A percentile compares a stretch with the other conserved stretches of the same genome.
phyloP scores from a whole-genome alignment of 2,329 filamentous ascomycete genomes.

The Stagonosporopsis rhizophila region DNA sequence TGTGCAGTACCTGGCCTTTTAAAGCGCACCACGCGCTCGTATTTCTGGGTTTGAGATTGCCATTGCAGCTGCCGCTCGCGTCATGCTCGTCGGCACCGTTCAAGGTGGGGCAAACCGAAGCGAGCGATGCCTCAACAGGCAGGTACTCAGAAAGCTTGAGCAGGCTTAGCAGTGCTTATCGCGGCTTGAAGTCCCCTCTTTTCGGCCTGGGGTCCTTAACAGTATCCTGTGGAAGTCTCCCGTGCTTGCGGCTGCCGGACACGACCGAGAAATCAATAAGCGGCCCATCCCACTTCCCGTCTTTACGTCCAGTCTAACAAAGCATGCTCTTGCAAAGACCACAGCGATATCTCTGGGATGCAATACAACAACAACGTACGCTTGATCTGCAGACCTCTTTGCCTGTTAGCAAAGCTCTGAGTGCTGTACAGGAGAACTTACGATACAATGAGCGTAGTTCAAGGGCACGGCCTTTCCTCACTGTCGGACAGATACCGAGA shows the following conservation, averaged over 20 bases:
- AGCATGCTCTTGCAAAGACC: too few relatives aligned
- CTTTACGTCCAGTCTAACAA: too few relatives aligned
- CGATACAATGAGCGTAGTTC: too few relatives aligned
- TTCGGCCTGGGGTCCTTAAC: not conserved
- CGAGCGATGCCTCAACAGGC: conserved; percentile 19
- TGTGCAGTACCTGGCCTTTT: not conserved
- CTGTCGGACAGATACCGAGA: too few relatives aligned
- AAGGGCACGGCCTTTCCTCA: too few relatives aligned
- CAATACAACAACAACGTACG: too few relatives aligned
- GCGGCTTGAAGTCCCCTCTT: too few relatives aligned
- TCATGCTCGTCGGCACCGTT: conserved; percentile 14
- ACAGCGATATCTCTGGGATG: too few relatives aligned
- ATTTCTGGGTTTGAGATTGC: not conserved
- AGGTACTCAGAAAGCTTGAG: conserved; percentile 26
- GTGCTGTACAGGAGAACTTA: too few relatives aligned
- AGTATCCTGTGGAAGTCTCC: not conserved
- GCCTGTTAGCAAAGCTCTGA: too few relatives aligned
- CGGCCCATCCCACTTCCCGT: too few relatives aligned
- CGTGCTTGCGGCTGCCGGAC: not conserved
- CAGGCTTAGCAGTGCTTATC: conserved; percentile 28
- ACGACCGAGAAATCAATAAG: not conserved
- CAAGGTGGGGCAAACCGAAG: conserved; percentile 15
- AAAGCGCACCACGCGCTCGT: not conserved
- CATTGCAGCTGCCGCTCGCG: conserved; percentile 6
- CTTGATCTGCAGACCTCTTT: too few relatives aligned